Percentiles rank a stretch among this genome's conserved stretches.
phyloP scores from a whole-genome alignment of 2,329 filamentous ascomycete genomes.

The Trichocomaceae sp. region DNA sequence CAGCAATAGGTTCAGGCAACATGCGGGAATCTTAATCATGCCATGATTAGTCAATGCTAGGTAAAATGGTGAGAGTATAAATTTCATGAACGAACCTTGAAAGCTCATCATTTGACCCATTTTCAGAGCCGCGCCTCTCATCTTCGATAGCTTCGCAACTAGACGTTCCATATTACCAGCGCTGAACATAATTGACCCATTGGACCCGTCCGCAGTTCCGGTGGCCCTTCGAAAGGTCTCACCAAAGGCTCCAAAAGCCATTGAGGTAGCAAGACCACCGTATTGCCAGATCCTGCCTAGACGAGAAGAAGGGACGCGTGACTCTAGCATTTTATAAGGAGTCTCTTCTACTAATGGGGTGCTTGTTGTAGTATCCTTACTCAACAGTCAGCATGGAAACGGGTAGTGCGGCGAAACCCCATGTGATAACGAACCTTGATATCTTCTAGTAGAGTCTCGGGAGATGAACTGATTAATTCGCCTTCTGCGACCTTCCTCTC shows the following conservation, averaged over 20 bases:
- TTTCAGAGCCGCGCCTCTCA: conserved; percentile 96
- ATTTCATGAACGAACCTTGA: conserved; percentile 49
- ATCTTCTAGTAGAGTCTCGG: neutral
- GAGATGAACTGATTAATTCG: neutral
- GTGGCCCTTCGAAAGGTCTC: conserved; percentile 77
- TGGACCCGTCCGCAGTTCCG: conserved; percentile 50
- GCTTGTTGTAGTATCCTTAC: conserved; percentile 22
- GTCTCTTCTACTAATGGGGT: conserved; percentile 22
- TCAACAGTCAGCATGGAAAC: conserved; percentile 14
- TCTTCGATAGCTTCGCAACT: conserved; percentile 85
- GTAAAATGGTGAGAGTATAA: neutral
- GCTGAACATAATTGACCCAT: conserved; percentile 79
- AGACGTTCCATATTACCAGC: conserved; percentile 86
- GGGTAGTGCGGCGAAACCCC: neutral
- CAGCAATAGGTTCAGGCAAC: conserved; percentile 77
- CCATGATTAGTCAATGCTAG: conserved; percentile 1
- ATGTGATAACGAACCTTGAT: conserved; percentile 1
- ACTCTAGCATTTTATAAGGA: conserved; percentile 72
- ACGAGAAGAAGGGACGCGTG: conserved; percentile 80
- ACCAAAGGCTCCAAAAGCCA: conserved; percentile 85
- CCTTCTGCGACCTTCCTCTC: neutral
- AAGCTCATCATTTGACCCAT: conserved; percentile 97
- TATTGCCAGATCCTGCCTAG: conserved; percentile 92
- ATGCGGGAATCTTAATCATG: conserved; percentile 72
- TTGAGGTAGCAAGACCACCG: conserved; percentile 82